These are phyloP conservation scores for Brettanomyces anomalus DNA, from an alignment of 805 yeast species.

Conservation along the genomic window DNA sequence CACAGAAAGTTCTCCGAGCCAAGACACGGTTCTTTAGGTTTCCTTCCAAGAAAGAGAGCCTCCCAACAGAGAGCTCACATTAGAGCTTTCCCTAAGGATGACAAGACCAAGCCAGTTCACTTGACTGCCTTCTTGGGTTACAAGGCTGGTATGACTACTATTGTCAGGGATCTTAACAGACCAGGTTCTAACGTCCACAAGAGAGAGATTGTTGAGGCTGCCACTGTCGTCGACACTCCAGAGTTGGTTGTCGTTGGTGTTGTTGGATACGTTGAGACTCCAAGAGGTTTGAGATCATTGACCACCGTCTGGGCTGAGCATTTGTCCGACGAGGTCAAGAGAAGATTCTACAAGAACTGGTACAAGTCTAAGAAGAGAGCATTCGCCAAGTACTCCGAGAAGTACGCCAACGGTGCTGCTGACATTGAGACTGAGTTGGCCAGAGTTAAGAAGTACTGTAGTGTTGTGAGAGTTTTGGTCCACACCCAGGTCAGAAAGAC, in stretches of 20 bases:
- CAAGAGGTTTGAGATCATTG: constrained; percentile 99
- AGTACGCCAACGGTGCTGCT: constrained; percentile 88
- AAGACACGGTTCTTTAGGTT: constrained; percentile 99
- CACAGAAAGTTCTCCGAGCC: constrained; percentile 99
- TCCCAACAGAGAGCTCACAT: constrained; percentile 97
- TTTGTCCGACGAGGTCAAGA: constrained; percentile 96
- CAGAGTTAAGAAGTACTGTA: constrained; percentile 96
- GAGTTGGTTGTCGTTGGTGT: constrained; percentile 99
- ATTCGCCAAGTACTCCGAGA: constrained; percentile 98
- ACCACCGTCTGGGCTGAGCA: constrained; percentile 99
- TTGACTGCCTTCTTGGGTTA: constrained; percentile 99
- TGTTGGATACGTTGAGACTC: constrained; percentile 99
- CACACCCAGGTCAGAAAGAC: constrained; percentile 99
- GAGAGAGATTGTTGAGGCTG: constrained; percentile 99
- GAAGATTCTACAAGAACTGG: constrained; percentile 99
- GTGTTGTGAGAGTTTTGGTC: constrained; percentile 97
- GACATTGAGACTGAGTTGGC: constrained; percentile 93
- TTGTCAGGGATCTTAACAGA: constrained; percentile 99
- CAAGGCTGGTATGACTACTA: constrained; percentile 99
- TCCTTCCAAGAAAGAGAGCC: constrained; percentile 99
- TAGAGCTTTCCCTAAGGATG: constrained; percentile 99
- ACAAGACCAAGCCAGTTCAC: constrained; percentile 94
- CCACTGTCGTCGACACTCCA: constrained; percentile 98
- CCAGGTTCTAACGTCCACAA: constrained; percentile 99
- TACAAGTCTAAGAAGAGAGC: constrained; percentile 99